phyloP scores from a whole-genome alignment of 805 yeast species.

The Groenewaldozyma salmanticensis region DNA sequence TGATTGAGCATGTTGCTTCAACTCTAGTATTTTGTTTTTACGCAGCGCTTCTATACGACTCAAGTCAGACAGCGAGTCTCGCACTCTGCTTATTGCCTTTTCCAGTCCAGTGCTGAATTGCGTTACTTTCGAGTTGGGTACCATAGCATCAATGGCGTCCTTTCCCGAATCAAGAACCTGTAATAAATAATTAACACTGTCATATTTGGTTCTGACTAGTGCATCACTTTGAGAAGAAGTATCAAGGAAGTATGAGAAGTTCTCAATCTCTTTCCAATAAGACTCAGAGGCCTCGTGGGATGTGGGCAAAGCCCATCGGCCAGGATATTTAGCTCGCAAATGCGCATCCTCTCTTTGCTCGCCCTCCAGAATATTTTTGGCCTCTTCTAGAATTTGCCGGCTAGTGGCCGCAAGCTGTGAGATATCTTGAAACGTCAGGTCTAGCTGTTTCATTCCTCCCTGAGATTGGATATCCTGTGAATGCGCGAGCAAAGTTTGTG shows the following conservation, averaged over 20 bases:
- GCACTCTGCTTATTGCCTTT: slow-evolving; percentile 26
- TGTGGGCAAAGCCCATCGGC: slow-evolving; percentile 42
- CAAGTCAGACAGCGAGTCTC: slow-evolving; percentile 15
- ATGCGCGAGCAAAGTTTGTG: slow-evolving; percentile 46
- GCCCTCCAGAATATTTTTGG: slow-evolving; percentile 35
- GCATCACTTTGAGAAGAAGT: slow-evolving; percentile 58
- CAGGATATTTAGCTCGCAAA: slow-evolving; percentile 43
- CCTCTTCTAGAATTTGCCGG: slow-evolving; percentile 34
- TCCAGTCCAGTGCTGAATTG: slow-evolving; percentile 28
- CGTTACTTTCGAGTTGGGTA: slow-evolving; percentile 27
- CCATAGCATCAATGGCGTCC: slow-evolving; percentile 19
- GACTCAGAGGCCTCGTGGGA: slow-evolving; percentile 38
- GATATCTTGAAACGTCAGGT: slow-evolving; percentile 38
- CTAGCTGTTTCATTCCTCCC: slow-evolving; percentile 44
- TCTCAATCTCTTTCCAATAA: slow-evolving; percentile 32
- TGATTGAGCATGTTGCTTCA: slow-evolving; percentile 8
- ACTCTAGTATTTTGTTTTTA: slow-evolving; percentile 14
- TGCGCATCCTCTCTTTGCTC: slow-evolving; percentile 50
- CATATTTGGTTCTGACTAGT: slow-evolving; percentile 38
- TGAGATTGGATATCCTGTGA: slow-evolving; percentile 41
- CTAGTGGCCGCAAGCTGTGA: slow-evolving; percentile 34
- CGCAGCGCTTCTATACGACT: slow-evolving; percentile 18
- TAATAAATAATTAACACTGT: slow-evolving; percentile 39
- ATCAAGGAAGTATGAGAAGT: slow-evolving; percentile 39
- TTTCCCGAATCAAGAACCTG: slow-evolving; percentile 34